Percentiles rank a stretch among this genome's conserved stretches.
Evolutionary conservation across 2,329 filamentous ascomycete genomes (phyloP).

Genomic region (Talaromyces sp.): DNA sequence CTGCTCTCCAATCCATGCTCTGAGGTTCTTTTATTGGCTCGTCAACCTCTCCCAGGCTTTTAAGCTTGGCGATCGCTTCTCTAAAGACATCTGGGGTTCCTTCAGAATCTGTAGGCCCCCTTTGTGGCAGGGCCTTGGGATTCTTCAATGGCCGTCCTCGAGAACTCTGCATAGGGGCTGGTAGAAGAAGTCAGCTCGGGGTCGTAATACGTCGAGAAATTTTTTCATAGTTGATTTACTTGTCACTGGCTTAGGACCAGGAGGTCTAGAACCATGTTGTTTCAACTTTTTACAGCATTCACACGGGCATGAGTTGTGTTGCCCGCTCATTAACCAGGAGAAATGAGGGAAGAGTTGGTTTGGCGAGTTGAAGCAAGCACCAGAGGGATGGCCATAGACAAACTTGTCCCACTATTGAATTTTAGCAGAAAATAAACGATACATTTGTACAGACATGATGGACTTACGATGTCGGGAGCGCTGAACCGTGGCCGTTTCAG

Average conservation of each 20-base stretch:
- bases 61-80: constrained; percentile 44
- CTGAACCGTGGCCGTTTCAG: constrained; percentile 45
- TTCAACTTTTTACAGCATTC: constrained; percentile 37
- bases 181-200: background rate
- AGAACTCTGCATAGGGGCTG: background rate
- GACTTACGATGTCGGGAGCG: constrained; percentile 28
- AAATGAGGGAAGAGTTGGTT: constrained; percentile 55
- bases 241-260: background rate
- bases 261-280: background rate
- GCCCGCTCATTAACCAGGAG: constrained; percentile 48
- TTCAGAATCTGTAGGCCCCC: constrained; percentile 25
- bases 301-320: constrained; percentile 44
- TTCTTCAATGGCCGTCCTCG: constrained; percentile 2
- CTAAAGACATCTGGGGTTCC: constrained; percentile 52
- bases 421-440: background rate
- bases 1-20: constrained; percentile 54
- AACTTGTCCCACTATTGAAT: constrained; percentile 46
- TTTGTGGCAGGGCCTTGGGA: background rate
- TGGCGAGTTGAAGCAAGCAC: constrained; percentile 48
- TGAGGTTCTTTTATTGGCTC: constrained; percentile 43
- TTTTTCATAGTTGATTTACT: background rate
- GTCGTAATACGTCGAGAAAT: background rate
- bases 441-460: background rate
- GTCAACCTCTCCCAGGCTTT: constrained; percentile 35
- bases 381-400: constrained; percentile 52